These are phyloP conservation scores for Filobasidium uniguttulatum DNA, from an alignment of 1,284 basidiomycete species.

Conservation along the genomic window DNA sequence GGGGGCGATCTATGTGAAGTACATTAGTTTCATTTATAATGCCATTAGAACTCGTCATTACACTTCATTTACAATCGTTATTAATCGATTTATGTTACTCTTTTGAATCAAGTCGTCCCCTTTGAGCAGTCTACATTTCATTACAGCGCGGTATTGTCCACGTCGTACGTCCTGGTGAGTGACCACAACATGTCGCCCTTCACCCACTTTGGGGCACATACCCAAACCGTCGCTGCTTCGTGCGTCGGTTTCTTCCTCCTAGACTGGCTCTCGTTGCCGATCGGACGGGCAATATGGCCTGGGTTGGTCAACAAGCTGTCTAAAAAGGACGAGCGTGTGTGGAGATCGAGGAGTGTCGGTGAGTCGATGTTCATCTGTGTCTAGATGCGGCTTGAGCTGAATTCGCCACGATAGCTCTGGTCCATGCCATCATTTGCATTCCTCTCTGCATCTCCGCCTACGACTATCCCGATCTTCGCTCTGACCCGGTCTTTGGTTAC, in stretches of 20 bases:
- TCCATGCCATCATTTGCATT: slow-evolving; percentile 21
- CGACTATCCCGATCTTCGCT: slow-evolving; percentile 11
- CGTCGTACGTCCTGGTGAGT: too few species aligned
- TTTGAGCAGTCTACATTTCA: too few species aligned
- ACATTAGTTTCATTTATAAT: too few species aligned
- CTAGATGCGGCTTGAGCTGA: not conserved
- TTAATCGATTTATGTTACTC: too few species aligned
- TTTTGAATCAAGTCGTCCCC: too few species aligned
- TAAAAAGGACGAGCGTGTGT: slow-evolving; percentile 5
- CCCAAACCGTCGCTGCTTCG: slow-evolving; percentile 18
- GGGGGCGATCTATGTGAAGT: too few species aligned
- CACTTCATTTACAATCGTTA: too few species aligned
- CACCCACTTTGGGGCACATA: slow-evolving; percentile 12
- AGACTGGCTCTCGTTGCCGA: slow-evolving; percentile 10
- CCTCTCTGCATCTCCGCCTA: slow-evolving; percentile 19
- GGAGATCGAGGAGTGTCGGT: slow-evolving; percentile 18
- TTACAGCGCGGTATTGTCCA: too few species aligned
- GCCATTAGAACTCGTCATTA: too few species aligned
- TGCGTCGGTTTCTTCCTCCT: slow-evolving; percentile 17
- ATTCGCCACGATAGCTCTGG: slow-evolving; percentile 17
- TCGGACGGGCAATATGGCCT: slow-evolving; percentile 2
- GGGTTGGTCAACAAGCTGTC: not conserved
- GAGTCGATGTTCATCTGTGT: slow-evolving; percentile 7
- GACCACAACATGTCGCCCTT: too few species aligned
- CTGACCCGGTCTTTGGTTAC: slow-evolving; percentile 26